Conservation (phyloP, 352 stramenopile genomes). For the Phytophthora ohioensis region DNA sequence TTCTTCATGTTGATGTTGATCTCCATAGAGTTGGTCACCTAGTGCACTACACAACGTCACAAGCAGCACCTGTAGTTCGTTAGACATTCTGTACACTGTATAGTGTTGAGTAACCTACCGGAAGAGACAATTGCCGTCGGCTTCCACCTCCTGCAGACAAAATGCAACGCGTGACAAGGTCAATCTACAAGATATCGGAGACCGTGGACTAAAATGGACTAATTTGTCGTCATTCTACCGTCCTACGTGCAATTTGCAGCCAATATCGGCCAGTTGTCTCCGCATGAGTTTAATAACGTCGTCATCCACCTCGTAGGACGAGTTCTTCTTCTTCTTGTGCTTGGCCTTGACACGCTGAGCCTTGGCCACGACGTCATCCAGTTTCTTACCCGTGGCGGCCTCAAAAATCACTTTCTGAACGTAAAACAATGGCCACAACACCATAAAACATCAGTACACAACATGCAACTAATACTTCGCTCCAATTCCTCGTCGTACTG, state of each 20-base stretch:
- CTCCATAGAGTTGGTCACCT: conserved; percentile 77
- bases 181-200: conserved; percentile 8
- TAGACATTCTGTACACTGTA: neutral
- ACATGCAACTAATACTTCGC: neutral
- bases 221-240: neutral
- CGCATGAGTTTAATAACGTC: conserved; percentile 66
- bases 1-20: conserved; percentile 70
- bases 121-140: conserved; percentile 88
- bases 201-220: neutral
- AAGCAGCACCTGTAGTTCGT: conserved; percentile 20
- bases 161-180: conserved; percentile 3
- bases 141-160: conserved; percentile 68
- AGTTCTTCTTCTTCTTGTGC: conserved; percentile 48
- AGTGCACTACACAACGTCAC: conserved; percentile 51
- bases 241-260: conserved; percentile 70
- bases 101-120: conserved; percentile 42
- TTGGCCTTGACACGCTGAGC: conserved; percentile 8
- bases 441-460: neutral
- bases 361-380: conserved; percentile 19
- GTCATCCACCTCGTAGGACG: conserved; percentile 46
- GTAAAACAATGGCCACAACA: neutral
- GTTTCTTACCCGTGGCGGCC: conserved; percentile 29
- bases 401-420: conserved; percentile 42
- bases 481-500: conserved; percentile 32
- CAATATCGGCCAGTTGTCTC: conserved; percentile 57